Percentiles rank a stretch among this genome's conserved stretches.
Evolutionary conservation across 345 rosid species (phyloP).

Genomic region (Syzygium grande): DNA sequence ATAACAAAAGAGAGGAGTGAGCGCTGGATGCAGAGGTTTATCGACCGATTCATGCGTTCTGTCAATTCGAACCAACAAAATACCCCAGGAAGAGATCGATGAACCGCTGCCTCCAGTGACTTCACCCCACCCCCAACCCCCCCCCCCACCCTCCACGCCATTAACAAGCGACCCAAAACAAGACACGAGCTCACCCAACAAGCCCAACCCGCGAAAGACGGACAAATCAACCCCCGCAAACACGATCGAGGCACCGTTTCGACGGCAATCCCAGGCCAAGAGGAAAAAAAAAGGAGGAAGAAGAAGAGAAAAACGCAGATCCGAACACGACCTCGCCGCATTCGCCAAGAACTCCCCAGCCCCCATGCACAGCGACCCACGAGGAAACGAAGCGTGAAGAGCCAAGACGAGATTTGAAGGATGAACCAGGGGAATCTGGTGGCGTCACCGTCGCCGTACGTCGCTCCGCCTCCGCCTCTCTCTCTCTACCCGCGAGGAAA

Average conservation of each 20-base stretch:
- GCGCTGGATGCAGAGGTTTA: conserved; percentile 99
- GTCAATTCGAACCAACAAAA: conserved; percentile 15
- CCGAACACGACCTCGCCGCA: not conserved
- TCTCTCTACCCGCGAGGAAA: too few relatives aligned
- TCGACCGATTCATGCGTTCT: conserved; percentile 83
- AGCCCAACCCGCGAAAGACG: not conserved
- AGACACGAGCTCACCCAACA: not conserved
- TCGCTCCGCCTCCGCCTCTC: not conserved
- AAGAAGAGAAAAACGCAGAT: not conserved
- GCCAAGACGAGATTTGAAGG: not conserved
- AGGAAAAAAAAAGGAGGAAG: not conserved
- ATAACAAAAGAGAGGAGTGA: not conserved
- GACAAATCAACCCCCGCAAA: not conserved
- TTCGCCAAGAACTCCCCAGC: not conserved
- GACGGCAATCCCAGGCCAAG: not conserved
- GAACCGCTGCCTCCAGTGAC: conserved; percentile 99
- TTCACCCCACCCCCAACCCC: conserved; percentile 16
- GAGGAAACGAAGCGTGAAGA: too few relatives aligned
- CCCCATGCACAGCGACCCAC: not conserved
- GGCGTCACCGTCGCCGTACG: not conserved
- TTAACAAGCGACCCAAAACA: not conserved
- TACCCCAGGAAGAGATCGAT: conserved; percentile 88
- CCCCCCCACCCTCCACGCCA: not conserved
- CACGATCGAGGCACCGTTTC: not conserved
- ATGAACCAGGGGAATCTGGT: not conserved